These are phyloP conservation scores for Rosa lucieae DNA, from an alignment of 306 rosid genomes.

Conservation along the genomic window DNA sequence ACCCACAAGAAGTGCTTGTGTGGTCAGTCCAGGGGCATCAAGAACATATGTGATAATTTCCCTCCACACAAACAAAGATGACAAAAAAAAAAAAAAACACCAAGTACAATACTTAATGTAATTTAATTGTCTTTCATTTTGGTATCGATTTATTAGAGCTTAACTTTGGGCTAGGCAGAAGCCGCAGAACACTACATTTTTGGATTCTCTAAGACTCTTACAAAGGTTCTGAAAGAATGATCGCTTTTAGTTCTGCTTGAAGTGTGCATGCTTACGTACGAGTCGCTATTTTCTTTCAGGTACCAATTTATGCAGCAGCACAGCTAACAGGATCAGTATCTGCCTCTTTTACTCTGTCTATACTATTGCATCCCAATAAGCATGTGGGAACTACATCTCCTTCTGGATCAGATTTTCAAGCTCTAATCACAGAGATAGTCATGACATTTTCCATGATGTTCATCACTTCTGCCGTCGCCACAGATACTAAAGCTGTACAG, in stretches of 20 bases:
- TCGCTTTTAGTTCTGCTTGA: too few relatives aligned
- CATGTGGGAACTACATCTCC: constrained; percentile 66
- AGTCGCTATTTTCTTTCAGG: constrained; percentile 35
- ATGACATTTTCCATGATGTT: constrained; percentile 74
- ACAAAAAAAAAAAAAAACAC: neutral
- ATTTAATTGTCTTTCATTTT: neutral
- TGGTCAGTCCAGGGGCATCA: neutral
- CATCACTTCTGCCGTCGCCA: constrained; percentile 66
- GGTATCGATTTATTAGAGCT: neutral
- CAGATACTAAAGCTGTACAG: constrained; percentile 71
- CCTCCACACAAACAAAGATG: neutral
- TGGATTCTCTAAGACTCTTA: neutral
- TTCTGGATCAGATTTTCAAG: constrained; percentile 50
- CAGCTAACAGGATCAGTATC: constrained; percentile 70
- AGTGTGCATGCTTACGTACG: too few relatives aligned
- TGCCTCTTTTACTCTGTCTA: constrained; percentile 59
- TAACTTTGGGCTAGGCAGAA: neutral
- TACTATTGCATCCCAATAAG: constrained; percentile 46
- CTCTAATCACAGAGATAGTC: constrained; percentile 64
- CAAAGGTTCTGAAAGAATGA: neutral
- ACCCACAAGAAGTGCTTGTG: neutral
- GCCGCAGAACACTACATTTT: neutral
- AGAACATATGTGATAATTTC: neutral
- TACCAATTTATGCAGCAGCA: constrained; percentile 70
- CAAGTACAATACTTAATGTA: neutral